These are phyloP conservation scores for Bryopsis sp. DNA, from an alignment of 139 green algal genomes.

Conservation along the genomic window DNA sequence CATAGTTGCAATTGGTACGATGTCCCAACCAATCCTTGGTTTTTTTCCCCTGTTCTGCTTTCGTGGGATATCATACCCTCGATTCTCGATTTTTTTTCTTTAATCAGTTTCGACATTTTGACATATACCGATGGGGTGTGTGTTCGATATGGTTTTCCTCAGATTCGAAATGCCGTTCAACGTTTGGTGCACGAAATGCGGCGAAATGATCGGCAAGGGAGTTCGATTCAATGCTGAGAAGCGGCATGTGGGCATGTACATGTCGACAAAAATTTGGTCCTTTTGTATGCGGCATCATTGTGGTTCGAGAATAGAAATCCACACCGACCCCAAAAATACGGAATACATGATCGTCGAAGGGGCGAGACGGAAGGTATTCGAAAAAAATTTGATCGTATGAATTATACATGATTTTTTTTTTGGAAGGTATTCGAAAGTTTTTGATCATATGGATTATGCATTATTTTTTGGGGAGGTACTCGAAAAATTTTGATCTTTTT, in stretches of 20 bases:
- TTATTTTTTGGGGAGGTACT: no score
- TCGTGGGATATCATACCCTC: no score
- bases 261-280: conserved; percentile 82
- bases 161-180: conserved; percentile 97
- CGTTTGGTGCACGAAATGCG: conserved; percentile 82
- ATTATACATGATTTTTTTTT: no score
- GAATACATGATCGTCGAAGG: conserved; percentile 2
- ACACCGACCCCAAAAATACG: neutral
- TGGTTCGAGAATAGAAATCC: conserved; percentile 80
- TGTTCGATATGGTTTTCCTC: neutral
- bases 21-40: no score
- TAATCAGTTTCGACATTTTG: no score
- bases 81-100: no score
- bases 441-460: no score
- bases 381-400: no score
- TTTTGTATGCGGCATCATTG: conserved; percentile 89
- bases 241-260: conserved; percentile 68
- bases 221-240: conserved; percentile 99
- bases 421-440: no score
- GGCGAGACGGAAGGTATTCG: neutral
- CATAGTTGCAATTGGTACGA: no score
- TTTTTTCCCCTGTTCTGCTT: no score
- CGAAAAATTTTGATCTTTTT: no score
- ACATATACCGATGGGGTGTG: neutral
- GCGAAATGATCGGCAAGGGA: conserved; percentile 84